phyloP scores from a whole-genome alignment of 1,284 basidiomycete genomes.

The Trametes hirsuta region DNA sequence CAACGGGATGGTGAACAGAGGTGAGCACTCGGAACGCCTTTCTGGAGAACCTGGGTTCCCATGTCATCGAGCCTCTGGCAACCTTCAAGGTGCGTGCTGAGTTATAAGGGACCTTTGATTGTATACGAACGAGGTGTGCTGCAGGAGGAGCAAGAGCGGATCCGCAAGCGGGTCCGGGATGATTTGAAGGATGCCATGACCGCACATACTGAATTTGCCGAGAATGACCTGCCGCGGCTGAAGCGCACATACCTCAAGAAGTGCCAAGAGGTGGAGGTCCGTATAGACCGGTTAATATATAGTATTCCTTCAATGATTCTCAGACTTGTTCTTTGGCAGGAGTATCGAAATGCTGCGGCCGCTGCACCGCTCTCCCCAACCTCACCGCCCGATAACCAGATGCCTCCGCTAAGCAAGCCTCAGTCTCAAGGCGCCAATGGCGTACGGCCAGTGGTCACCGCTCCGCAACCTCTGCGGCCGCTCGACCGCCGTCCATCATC shows the following conservation, averaged over 20 bases:
- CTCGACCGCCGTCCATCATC: conserved; percentile 75
- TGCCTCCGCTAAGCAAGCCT: conserved; percentile 34
- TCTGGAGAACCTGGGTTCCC: conserved; percentile 65
- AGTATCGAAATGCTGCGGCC: conserved; percentile 56
- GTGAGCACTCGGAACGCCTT: conserved; percentile 82
- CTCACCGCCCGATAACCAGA: conserved; percentile 20
- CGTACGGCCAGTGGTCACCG: conserved; percentile 51
- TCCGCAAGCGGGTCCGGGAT: conserved; percentile 87
- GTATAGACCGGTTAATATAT: conserved; percentile 12
- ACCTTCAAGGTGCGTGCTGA: conserved; percentile 59
- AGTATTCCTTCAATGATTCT: not conserved
- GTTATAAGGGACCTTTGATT: not conserved
- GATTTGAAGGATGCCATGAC: conserved; percentile 77
- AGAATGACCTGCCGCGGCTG: conserved; percentile 73
- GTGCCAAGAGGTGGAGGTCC: conserved; percentile 81
- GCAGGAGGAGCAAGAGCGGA: conserved; percentile 86
- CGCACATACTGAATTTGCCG: conserved; percentile 80
- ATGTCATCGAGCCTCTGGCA: conserved; percentile 72
- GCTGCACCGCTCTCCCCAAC: conserved; percentile 36
- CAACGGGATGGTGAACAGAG: conserved; percentile 50
- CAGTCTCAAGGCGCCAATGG: conserved; percentile 40
- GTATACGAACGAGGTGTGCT: not conserved
- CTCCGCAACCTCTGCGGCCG: conserved; percentile 71
- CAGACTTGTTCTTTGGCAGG: conserved; percentile 42
- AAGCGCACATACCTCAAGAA: conserved; percentile 80